Evolutionary conservation across 2,329 filamentous ascomycete genomes (phyloP), one percentile per base, ranked within the genome.

Genomic region (Arthrobotrys pseudoclavata): DNA sequence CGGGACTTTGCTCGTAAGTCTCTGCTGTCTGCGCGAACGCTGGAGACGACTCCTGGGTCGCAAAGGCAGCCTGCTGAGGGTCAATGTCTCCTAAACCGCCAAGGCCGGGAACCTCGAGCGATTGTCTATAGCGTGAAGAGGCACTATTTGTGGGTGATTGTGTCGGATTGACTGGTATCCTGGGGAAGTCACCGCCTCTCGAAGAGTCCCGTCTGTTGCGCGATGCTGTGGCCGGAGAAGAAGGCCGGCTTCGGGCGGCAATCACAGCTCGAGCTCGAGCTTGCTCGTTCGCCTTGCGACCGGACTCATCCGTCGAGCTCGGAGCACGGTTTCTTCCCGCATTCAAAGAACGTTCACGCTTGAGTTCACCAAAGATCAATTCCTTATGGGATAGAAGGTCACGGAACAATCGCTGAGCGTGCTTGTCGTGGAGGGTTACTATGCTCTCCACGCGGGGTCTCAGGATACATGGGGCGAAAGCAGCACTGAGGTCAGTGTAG

Each of bases 331-430:
- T 91, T 48, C 93, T 90, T 80, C 86, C 88, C 79, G 84, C 85
- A 60, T 86, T 89, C 18, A 92, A 86, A 9, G 89, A 89, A 50
- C 91, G 93, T 83, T 94, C 92, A 81, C 96, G 94, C 87, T 99
- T 99, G 79, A 99, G 87, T 83, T 97, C 96, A 80, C 91, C 92
- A 84, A 99, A 99, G 82, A 99, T 97, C 78, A 92, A 89, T 79
- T 97, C 93, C 84, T 99, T 99, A 86, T 98, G 91, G 6, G 91
- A 88, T 82, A 99, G 96, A 12, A 99, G 87, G 83, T 99, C 96
- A 64, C 94, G 91, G 64, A 99, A 90, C 22, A 99, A 88, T 70
- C 95, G 92, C 84, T 94, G 94, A 64, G 92, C 91, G 85, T 97
- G 96, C 82, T 92, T 94, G 85, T 99, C 96, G 83, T 97, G 94